phyloP scores from a whole-genome alignment of 1,284 basidiomycete genomes.

The Vanrija humicola region DNA sequence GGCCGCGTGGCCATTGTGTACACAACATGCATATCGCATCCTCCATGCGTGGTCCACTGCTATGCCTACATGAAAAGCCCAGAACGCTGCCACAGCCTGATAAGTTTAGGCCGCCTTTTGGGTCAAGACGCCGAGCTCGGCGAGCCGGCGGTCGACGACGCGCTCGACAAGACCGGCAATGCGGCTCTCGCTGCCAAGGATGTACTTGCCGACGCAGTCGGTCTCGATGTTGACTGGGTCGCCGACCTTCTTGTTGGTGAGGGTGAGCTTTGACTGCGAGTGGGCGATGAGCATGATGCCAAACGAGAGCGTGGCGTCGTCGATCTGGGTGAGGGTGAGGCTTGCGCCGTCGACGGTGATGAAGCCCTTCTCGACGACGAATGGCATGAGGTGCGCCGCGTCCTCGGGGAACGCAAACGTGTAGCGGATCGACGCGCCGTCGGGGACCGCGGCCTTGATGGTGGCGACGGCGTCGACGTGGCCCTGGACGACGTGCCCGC shows the following conservation, averaged over 20 bases:
- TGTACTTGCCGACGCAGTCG: constrained; percentile 55
- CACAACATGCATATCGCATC: not conserved
- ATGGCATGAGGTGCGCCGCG: constrained; percentile 64
- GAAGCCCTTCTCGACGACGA: constrained; percentile 94
- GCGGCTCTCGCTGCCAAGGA: constrained; percentile 61
- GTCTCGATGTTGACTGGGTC: constrained; percentile 88
- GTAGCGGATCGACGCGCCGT: constrained; percentile 83
- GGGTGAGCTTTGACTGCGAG: constrained; percentile 82
- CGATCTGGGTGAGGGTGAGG: constrained; percentile 80
- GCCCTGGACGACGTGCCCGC: constrained; percentile 97
- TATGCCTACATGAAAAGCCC: constrained; percentile 5
- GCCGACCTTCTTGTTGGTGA: constrained; percentile 70
- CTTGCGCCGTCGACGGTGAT: constrained; percentile 93
- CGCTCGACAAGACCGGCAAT: constrained; percentile 64
- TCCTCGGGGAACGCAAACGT: constrained; percentile 69
- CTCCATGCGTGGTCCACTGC: not conserved
- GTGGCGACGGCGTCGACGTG: constrained; percentile 89
- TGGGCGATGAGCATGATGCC: constrained; percentile 94
- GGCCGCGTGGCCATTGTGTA: not conserved
- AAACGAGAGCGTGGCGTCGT: constrained; percentile 65
- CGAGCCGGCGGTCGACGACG: constrained; percentile 56
- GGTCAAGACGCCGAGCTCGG: constrained; percentile 12
- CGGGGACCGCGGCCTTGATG: constrained; percentile 62
- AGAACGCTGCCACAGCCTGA: not conserved
- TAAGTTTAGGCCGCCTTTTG: constrained; percentile 2